Evolutionary conservation across 441 rosid genomes (phyloP).

Genomic region (Codiaeum variegatum): DNA sequence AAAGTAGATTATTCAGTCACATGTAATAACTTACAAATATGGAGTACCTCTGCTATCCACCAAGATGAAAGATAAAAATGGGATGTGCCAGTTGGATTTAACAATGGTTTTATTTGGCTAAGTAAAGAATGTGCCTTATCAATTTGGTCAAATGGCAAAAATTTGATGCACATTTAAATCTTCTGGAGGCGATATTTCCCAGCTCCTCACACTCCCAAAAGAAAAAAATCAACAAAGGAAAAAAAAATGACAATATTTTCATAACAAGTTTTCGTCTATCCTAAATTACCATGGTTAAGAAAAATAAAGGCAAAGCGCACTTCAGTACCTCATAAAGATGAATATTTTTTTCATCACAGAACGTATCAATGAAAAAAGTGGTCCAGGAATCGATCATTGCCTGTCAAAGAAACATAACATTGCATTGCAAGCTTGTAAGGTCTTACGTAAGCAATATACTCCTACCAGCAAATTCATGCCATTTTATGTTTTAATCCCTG

Average conservation of each 20-base stretch:
- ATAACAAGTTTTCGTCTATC: background rate
- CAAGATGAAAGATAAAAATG: slow-evolving; percentile 1
- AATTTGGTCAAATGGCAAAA: background rate
- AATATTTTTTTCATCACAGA: slow-evolving; percentile 47
- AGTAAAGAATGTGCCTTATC: background rate
- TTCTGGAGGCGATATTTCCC: background rate
- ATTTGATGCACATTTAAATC: background rate
- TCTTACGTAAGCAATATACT: background rate
- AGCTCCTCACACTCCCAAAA: background rate
- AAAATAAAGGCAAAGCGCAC: background rate
- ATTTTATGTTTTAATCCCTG: background rate
- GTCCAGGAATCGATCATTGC: slow-evolving; percentile 82
- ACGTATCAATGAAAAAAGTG: slow-evolving; percentile 53
- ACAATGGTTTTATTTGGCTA: background rate
- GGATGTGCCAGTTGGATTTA: background rate
- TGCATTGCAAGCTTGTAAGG: background rate
- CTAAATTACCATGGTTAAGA: background rate
- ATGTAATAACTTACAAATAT: background rate
- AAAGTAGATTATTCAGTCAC: background rate
- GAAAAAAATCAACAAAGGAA: background rate
- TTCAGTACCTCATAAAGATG: slow-evolving; percentile 72
- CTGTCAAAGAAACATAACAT: slow-evolving; percentile 37
- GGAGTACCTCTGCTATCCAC: background rate
- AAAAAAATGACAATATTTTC: background rate
- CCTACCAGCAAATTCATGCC: background rate